Conservation (phyloP, 2,329 filamentous ascomycete genomes). For the Hypoxylon sp. region DNA sequence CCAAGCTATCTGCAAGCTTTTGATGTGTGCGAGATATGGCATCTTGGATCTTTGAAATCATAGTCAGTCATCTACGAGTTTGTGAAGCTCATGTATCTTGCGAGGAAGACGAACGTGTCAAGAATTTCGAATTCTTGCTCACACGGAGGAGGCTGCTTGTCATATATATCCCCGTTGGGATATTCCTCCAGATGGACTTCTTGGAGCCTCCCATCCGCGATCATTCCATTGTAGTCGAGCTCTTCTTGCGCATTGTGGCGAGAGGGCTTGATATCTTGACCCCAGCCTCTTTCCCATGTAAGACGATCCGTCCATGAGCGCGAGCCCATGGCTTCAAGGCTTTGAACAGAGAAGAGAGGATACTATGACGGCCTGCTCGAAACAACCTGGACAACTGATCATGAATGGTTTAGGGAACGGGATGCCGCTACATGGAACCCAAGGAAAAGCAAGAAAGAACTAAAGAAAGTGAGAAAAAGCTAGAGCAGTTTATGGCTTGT, state of each 20-base stretch:
- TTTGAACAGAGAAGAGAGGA: not conserved
- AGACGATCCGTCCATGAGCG: not conserved
- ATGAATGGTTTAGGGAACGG: not conserved
- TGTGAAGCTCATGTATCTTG: not conserved
- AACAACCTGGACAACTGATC: not conserved
- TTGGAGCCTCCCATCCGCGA: constrained; percentile 26
- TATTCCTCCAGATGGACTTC: constrained; percentile 25
- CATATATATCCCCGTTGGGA: constrained; percentile 32
- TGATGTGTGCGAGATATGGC: constrained; percentile 35
- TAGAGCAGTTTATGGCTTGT: constrained; percentile 3
- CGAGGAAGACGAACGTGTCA: constrained; percentile 19
- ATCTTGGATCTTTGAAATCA: constrained; percentile 18
- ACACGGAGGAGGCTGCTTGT: not conserved
- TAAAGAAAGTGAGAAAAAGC: constrained; percentile 6
- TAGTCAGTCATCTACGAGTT: constrained; percentile 10
- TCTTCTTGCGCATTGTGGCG: not conserved
- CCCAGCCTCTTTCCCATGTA: not conserved
- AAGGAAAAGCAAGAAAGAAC: not conserved
- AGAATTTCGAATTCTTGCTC: constrained; percentile 26
- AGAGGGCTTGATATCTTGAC: not conserved
- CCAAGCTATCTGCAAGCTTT: constrained; percentile 19
- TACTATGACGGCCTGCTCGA: not conserved
- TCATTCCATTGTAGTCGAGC: constrained; percentile 11
- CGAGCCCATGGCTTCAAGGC: constrained; percentile 12
- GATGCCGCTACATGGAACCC: not conserved